Conservation (phyloP, 2,329 filamentous ascomycete genomes). For the Pyrenophora seminiperda region DNA sequence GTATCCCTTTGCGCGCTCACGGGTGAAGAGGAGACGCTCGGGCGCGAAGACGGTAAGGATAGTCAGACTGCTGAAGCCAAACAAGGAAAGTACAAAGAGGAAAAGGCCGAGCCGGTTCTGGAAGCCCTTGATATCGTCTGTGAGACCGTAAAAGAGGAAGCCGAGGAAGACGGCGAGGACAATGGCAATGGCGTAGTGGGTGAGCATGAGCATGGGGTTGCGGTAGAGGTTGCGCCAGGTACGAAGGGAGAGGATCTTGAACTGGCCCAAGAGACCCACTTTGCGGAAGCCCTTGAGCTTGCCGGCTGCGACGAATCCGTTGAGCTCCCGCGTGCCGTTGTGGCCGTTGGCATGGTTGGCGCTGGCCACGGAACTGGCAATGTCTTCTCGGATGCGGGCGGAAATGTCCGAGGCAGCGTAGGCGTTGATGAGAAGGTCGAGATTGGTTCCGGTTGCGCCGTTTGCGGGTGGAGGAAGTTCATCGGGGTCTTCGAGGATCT, state of each 20-base stretch:
- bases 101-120: slow-evolving; percentile 96
- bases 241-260: slow-evolving; percentile 83
- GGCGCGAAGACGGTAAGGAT: slow-evolving; percentile 91
- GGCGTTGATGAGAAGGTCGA: slow-evolving; percentile 78
- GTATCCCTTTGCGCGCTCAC: slow-evolving; percentile 95
- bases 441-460: slow-evolving; percentile 68
- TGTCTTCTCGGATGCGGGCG: slow-evolving; percentile 74
- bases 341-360: slow-evolving; percentile 73
- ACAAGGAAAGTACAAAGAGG: slow-evolving; percentile 94
- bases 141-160: slow-evolving; percentile 94
- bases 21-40: slow-evolving; percentile 86
- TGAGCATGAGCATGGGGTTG: slow-evolving; percentile 97
- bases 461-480: slow-evolving; percentile 63
- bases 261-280: slow-evolving; percentile 79
- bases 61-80: slow-evolving; percentile 95
- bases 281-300: slow-evolving; percentile 79
- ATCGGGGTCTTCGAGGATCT: slow-evolving; percentile 72
- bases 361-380: slow-evolving; percentile 67
- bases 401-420: slow-evolving; percentile 82
- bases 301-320: slow-evolving; percentile 62
- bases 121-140: slow-evolving; percentile 95
- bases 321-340: slow-evolving; percentile 59
- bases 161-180: slow-evolving; percentile 91
- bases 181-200: slow-evolving; percentile 96
- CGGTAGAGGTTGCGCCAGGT: slow-evolving; percentile 98